Conservation (phyloP, 164 flowering plant species). For the Berberis vulgaris region DNA sequence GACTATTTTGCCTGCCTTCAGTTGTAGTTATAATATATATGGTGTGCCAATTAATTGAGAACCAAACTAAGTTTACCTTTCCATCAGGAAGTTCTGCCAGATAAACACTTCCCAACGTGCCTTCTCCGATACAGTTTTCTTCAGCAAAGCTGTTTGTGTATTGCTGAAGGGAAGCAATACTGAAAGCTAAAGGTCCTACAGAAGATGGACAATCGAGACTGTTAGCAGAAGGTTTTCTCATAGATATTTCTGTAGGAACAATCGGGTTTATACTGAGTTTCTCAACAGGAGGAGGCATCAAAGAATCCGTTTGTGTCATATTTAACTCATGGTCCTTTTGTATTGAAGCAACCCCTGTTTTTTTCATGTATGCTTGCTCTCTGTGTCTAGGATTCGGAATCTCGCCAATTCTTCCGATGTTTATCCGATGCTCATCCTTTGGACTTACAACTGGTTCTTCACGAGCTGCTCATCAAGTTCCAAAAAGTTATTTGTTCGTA, state of each 20-base stretch:
- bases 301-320: slow-evolving; percentile 10
- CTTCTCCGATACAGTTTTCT: slow-evolving; percentile 68
- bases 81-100: slow-evolving; percentile 75
- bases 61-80: slow-evolving; percentile 37
- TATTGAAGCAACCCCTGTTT: slow-evolving; percentile 14
- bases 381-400: slow-evolving; percentile 8
- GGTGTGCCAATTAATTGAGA: not conserved
- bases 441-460: slow-evolving; percentile 20
- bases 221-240: slow-evolving; percentile 13
- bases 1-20: too few species aligned
- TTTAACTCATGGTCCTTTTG: slow-evolving; percentile 17
- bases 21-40: too few species aligned
- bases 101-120: slow-evolving; percentile 70
- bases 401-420: slow-evolving; percentile 7
- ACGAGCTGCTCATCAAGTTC: slow-evolving; percentile 20
- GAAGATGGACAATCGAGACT: slow-evolving; percentile 22
- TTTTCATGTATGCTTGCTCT: slow-evolving; percentile 15
- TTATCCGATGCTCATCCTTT: slow-evolving; percentile 17
- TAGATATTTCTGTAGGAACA: slow-evolving; percentile 15
- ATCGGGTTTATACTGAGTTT: slow-evolving; percentile 29
- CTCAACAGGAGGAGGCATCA: slow-evolving; percentile 21
- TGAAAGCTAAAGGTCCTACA: slow-evolving; percentile 39
- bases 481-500: not conserved
- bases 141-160: slow-evolving; percentile 72
- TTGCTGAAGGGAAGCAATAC: slow-evolving; percentile 74